These are phyloP conservation scores for Drechslerella dactyloides DNA, from an alignment of 2,329 filamentous ascomycete genomes.

Conservation along the genomic window DNA sequence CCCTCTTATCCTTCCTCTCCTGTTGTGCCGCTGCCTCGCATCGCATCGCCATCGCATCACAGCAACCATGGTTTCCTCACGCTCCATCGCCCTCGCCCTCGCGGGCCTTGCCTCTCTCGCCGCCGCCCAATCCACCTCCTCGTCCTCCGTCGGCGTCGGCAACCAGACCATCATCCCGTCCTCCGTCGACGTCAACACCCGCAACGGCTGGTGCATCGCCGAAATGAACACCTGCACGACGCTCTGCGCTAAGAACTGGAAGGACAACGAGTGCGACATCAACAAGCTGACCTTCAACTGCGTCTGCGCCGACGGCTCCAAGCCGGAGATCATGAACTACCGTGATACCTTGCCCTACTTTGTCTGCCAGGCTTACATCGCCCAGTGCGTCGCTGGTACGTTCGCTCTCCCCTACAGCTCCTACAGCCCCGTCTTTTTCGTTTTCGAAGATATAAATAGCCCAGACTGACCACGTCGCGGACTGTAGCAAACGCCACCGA, in stretches of 20 bases:
- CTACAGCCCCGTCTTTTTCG: too few relatives aligned
- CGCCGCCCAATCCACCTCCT: slow-evolving; percentile 18
- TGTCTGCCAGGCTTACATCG: slow-evolving; percentile 44
- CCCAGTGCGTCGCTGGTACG: slow-evolving; percentile 43
- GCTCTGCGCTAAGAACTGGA: slow-evolving; percentile 43
- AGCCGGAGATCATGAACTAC: slow-evolving; percentile 36
- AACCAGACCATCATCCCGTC: slow-evolving; percentile 46
- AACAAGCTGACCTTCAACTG: slow-evolving; percentile 15
- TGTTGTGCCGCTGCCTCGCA: background rate
- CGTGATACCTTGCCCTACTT: slow-evolving; percentile 43
- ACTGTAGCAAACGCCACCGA: slow-evolving; percentile 43
- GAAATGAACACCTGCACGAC: slow-evolving; percentile 46
- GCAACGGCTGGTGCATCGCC: slow-evolving; percentile 42
- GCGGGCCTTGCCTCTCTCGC: slow-evolving; percentile 27
- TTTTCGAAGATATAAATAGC: too few relatives aligned
- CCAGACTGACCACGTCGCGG: too few relatives aligned
- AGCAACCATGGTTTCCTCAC: slow-evolving; percentile 23
- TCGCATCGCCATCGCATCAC: background rate
- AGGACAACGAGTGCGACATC: slow-evolving; percentile 41
- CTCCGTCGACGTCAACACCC: slow-evolving; percentile 43
- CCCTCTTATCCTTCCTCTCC: background rate
- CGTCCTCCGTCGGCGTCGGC: slow-evolving; percentile 26
- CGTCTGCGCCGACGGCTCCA: slow-evolving; percentile 36
- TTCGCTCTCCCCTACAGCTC: slow-evolving; percentile 1
- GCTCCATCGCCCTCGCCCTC: slow-evolving; percentile 7